Percentiles rank a stretch among this genome's conserved stretches.
Conservation (phyloP, 495 filamentous ascomycete species). For the Penicillium tannophilum region DNA sequence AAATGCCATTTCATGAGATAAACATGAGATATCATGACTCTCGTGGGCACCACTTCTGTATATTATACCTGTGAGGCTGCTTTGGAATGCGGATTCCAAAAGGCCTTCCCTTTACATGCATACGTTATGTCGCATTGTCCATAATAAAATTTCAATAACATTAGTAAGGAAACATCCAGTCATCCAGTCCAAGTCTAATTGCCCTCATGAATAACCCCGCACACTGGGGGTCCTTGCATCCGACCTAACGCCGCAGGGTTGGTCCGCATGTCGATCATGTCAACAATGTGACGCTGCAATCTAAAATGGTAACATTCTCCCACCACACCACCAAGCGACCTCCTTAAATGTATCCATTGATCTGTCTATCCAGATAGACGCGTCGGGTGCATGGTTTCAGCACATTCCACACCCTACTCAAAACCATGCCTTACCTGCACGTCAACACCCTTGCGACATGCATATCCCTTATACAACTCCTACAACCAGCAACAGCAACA, state of each 20-base stretch:
- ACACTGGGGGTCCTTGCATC: constrained; percentile 17
- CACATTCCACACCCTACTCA: background rate
- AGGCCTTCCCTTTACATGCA: background rate
- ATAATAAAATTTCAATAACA: background rate
- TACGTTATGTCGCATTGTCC: background rate
- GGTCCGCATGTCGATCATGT: constrained; percentile 16
- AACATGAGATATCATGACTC: background rate
- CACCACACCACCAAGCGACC: background rate
- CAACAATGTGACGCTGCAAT: constrained; percentile 26
- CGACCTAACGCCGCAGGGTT: constrained; percentile 17
- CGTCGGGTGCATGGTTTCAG: constrained; percentile 1
- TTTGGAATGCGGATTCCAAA: background rate
- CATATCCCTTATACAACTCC: constrained; percentile 9
- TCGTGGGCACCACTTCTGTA: background rate
- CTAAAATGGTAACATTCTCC: constrained; percentile 11
- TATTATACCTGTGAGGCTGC: background rate
- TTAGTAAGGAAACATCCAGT: background rate
- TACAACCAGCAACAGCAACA: constrained; percentile 12
- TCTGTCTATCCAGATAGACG: background rate
- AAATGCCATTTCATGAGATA: background rate
- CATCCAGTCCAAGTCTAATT: background rate
- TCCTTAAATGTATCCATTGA: background rate
- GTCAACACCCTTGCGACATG: background rate
- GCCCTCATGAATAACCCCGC: constrained; percentile 8
- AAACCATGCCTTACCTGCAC: constrained; percentile 11